These are phyloP conservation scores for Lepidium africanum DNA, from an alignment of 345 rosid genomes.

Conservation along the genomic window DNA sequence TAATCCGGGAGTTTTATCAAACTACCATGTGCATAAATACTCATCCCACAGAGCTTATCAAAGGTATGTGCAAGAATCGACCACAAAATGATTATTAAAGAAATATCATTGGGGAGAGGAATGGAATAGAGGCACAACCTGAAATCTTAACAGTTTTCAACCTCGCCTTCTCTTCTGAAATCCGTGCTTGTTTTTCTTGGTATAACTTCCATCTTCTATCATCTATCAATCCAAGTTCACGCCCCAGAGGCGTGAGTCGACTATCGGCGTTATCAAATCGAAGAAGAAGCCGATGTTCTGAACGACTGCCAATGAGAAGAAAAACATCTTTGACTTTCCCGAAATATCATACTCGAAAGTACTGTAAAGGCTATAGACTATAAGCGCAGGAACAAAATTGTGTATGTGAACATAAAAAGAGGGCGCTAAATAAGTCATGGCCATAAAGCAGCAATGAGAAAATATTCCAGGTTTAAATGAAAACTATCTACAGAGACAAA, in stretches of 20 bases:
- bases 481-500: neutral
- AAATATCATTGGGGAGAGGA: neutral
- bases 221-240: constrained; percentile 84
- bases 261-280: constrained; percentile 96
- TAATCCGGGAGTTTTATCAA: neutral
- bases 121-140: constrained; percentile 33
- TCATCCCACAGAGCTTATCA: neutral
- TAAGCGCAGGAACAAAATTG: neutral
- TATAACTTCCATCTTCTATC: constrained; percentile 86
- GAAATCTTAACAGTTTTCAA: constrained; percentile 73
- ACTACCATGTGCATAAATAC: neutral
- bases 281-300: constrained; percentile 91
- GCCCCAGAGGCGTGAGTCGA: constrained; percentile 92
- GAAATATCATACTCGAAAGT: neutral
- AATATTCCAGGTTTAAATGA: neutral
- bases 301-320: constrained; percentile 49
- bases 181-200: constrained; percentile 78
- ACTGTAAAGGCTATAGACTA: neutral
- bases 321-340: constrained; percentile 10
- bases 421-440: neutral
- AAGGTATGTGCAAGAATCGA: neutral
- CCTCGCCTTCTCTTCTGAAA: constrained; percentile 73
- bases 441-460: neutral
- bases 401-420: neutral
- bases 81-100: neutral